Conservation (phyloP, 2,329 filamentous ascomycete genomes). For the Microdochium trichocladiopsis region DNA sequence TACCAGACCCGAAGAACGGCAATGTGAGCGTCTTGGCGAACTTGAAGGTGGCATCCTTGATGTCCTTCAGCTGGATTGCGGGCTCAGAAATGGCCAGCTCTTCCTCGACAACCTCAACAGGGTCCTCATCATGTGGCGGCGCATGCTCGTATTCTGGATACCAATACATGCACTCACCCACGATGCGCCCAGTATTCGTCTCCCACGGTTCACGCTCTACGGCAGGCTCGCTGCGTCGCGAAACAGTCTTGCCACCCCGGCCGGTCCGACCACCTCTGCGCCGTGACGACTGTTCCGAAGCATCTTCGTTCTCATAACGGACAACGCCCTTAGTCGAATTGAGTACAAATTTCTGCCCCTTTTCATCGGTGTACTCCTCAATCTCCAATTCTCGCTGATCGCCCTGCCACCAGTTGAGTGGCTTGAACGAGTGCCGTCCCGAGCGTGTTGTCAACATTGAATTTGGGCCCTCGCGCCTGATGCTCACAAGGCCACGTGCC, state of each 20-base stretch:
- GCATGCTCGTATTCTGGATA: constrained; percentile 47
- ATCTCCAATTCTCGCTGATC: constrained; percentile 68
- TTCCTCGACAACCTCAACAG: constrained; percentile 45
- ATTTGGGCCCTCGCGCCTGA: constrained; percentile 40
- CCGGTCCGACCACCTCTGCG: constrained; percentile 12
- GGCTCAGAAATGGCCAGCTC: constrained; percentile 49
- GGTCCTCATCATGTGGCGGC: constrained; percentile 47
- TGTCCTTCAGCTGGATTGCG: constrained; percentile 50
- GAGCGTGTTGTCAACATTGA: constrained; percentile 59
- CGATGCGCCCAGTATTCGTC: constrained; percentile 53
- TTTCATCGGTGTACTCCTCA: constrained; percentile 37
- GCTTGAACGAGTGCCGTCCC: constrained; percentile 70
- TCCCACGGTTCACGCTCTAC: constrained; percentile 61
- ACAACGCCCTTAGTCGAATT: constrained; percentile 71
- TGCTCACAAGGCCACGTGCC: constrained; percentile 45
- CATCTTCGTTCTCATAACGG: constrained; percentile 57
- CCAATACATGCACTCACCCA: constrained; percentile 59
- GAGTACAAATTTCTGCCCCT: constrained; percentile 46
- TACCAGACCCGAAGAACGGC: constrained; percentile 81
- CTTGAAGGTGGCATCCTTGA: constrained; percentile 64
- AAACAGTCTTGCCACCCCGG: constrained; percentile 11
- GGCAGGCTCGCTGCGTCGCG: constrained; percentile 10
- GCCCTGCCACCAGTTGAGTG: constrained; percentile 80
- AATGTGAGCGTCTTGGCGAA: constrained; percentile 84
- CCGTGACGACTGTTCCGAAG: constrained; percentile 23